Percentiles rank a stretch among this genome's conserved stretches.
Evolutionary conservation across 1,139 yeast genomes (phyloP).

Genomic region (Yamadazyma friedrichii): DNA sequence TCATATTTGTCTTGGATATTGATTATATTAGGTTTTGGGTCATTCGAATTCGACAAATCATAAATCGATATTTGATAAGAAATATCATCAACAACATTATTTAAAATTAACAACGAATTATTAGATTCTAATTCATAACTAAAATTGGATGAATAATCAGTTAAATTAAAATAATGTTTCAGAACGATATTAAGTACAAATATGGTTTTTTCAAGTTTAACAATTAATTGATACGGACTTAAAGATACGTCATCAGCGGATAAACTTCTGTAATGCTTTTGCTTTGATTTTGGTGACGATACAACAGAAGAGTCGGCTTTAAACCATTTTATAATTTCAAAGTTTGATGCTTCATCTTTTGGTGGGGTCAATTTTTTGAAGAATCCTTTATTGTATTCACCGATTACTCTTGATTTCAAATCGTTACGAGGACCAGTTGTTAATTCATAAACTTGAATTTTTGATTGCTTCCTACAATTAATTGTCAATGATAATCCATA

Average conservation of each 20-base stretch:
- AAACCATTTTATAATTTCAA: conserved; percentile 21
- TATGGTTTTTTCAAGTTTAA: conserved; percentile 15
- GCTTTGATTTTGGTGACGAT: conserved; percentile 9
- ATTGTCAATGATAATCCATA: conserved; percentile 20
- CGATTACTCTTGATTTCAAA: conserved; percentile 15
- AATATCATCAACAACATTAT: conserved; percentile 7
- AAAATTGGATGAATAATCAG: conserved; percentile 10
- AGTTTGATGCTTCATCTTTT: conserved; percentile 10
- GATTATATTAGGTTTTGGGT: conserved; percentile 7
- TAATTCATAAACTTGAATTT: conserved; percentile 18
- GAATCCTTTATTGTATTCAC: conserved; percentile 19
- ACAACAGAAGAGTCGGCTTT: conserved; percentile 6
- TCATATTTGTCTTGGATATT: conserved; percentile 5
- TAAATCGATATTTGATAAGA: conserved; percentile 11
- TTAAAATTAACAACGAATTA: conserved; percentile 7
- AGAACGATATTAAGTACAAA: conserved; percentile 15
- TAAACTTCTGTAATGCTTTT: conserved; percentile 5
- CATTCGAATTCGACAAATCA: conserved; percentile 5
- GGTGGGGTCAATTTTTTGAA: conserved; percentile 14
- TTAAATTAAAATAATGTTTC: conserved; percentile 11
- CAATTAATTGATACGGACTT: conserved; percentile 13
- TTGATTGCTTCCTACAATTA: conserved; percentile 8
- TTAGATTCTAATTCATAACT: conserved; percentile 11
- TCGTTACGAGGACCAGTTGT: conserved; percentile 12
- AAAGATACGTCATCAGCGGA: conserved; percentile 12